phyloP scores from a whole-genome alignment of 164 flowering plant species.

The Aristolochia californica region DNA sequence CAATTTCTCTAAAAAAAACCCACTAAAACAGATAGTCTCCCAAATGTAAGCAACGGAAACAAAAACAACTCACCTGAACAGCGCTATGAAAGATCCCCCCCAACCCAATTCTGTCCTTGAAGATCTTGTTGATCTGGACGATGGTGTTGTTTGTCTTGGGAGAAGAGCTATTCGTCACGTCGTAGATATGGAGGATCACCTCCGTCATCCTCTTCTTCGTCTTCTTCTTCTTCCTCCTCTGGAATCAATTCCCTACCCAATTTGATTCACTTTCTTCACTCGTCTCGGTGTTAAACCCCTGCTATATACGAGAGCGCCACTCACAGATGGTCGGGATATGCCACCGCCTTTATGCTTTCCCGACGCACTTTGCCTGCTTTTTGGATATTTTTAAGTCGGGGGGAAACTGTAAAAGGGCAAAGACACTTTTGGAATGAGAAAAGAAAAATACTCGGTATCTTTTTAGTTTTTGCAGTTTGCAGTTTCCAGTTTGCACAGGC shows the following conservation, averaged over 20 bases:
- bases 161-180: slow-evolving; percentile 86
- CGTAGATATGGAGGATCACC: slow-evolving; percentile 74
- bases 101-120: slow-evolving; percentile 92
- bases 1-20: not conserved
- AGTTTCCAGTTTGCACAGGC: too few relatives aligned
- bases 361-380: too few relatives aligned
- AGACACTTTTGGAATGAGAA: too few relatives aligned
- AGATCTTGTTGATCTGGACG: slow-evolving; percentile 87
- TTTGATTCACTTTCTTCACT: not conserved
- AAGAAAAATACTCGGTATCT: too few relatives aligned
- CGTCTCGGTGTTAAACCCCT: not conserved
- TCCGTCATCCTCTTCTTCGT: slow-evolving; percentile 40
- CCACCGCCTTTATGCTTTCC: too few relatives aligned
- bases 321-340: too few relatives aligned
- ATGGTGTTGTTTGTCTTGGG: slow-evolving; percentile 94
- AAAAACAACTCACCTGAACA: slow-evolving; percentile 48
- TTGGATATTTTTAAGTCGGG: too few relatives aligned
- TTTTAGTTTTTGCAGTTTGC: too few relatives aligned
- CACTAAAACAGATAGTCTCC: not conserved
- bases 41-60: not conserved
- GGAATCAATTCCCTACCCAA: slow-evolving; percentile 13
- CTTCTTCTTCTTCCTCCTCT: not conserved
- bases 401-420: too few relatives aligned
- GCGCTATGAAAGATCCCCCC: slow-evolving; percentile 99
- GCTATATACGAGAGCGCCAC: too few relatives aligned